A percentile compares a stretch with the other conserved stretches of the same genome.
These are phyloP conservation scores for Ustanciosporium gigantosporum DNA, from an alignment of 1,284 basidiomycete species.

Conservation along the genomic window DNA sequence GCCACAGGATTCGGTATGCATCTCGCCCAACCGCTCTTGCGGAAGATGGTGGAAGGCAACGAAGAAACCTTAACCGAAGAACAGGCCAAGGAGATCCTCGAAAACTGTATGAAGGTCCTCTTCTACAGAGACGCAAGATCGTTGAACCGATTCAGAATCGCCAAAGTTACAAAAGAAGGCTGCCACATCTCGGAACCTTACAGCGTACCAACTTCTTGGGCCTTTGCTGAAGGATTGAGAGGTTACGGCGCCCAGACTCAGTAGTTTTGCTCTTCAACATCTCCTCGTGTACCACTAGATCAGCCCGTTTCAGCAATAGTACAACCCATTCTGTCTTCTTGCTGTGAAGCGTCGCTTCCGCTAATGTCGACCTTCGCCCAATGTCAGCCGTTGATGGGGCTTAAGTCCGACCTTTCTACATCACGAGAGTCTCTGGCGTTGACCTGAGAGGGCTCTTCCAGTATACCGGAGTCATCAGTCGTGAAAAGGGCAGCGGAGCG, in stretches of 20 bases:
- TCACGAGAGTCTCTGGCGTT: too few species aligned
- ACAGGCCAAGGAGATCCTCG: conserved; percentile 77
- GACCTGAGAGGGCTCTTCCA: too few species aligned
- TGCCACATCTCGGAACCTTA: conserved; percentile 79
- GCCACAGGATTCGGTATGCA: conserved; percentile 96
- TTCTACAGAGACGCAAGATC: conserved; percentile 96
- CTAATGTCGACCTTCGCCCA: too few species aligned
- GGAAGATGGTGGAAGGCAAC: conserved; percentile 82
- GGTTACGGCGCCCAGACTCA: conserved; percentile 65
- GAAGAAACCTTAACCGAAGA: conserved; percentile 77
- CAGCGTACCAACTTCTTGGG: conserved; percentile 79
- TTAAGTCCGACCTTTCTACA: too few species aligned
- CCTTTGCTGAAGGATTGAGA: conserved; percentile 86
- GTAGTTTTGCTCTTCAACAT: conserved; percentile 21
- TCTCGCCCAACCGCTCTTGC: conserved; percentile 88
- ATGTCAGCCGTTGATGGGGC: too few species aligned
- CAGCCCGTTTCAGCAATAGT: too few species aligned
- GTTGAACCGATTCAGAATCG: conserved; percentile 98
- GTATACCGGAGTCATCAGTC: too few species aligned
- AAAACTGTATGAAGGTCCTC: conserved; percentile 88
- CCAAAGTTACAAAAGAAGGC: conserved; percentile 79
- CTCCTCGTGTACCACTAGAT: too few species aligned
- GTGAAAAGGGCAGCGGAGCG: too few species aligned
- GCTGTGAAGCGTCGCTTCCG: too few species aligned
- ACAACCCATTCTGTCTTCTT: too few species aligned